These are phyloP conservation scores for Petunia axillaris DNA, from an alignment of 257 asterid genomes.

Conservation along the genomic window DNA sequence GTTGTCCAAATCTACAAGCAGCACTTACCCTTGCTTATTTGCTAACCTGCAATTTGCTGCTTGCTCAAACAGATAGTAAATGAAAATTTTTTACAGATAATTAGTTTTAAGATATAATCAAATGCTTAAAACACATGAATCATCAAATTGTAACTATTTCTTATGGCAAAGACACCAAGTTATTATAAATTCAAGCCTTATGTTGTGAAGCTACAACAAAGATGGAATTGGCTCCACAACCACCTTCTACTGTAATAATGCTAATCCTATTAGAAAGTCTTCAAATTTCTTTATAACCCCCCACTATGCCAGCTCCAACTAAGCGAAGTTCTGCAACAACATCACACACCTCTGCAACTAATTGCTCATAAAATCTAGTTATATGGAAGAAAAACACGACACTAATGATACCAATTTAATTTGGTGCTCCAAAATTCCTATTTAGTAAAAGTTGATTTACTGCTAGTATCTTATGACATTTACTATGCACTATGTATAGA, in stretches of 20 bases:
- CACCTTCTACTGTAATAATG: constrained; percentile 67
- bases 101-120: background rate
- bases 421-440: background rate
- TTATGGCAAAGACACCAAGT: background rate
- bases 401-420: background rate
- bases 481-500: background rate
- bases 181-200: constrained; percentile 36
- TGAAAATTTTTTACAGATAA: background rate
- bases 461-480: background rate
- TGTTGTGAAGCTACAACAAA: constrained; percentile 71
- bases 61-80: background rate
- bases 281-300: constrained; percentile 61
- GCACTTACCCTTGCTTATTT: background rate
- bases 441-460: background rate
- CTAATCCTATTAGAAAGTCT: constrained; percentile 59
- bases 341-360: constrained; percentile 71
- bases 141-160: background rate
- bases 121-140: constrained; percentile 9
- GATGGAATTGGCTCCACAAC: constrained; percentile 74
- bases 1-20: too few species aligned
- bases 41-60: background rate
- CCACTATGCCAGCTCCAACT: constrained; percentile 78
- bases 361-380: constrained; percentile 7
- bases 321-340: constrained; percentile 79
- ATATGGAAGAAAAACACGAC: background rate